Base-by-base conservation (phyloP, 2,329 filamentous ascomycete species). In the Metarhizium robertsii region DNA sequence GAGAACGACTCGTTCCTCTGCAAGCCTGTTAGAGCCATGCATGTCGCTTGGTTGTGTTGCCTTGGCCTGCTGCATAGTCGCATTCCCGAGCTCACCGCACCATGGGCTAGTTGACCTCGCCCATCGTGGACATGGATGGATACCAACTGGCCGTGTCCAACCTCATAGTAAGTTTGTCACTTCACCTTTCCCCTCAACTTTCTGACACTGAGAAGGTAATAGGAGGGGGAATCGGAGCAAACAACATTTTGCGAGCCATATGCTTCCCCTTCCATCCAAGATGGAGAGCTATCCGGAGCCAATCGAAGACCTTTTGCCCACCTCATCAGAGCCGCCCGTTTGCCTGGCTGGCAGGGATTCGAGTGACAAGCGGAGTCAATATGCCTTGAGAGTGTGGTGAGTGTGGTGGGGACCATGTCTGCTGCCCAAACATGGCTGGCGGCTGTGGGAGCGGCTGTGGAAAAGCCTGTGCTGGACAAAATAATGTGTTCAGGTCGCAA, bases 281-380 rank as follows among this genome's bases (percentile, higher is more conserved):
- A 29, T 14, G 20, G 45, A 48, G 48, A 16, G 48, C 56, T 43
- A 42, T 51, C 25, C 13, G 25, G 45, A 53, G 52, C 58, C 60
- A 62, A 62, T 62, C 57, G 58, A 46, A 25, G 53, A 57, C 54
- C n/a, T 30, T 20, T 55, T 32, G 49, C 47, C 43, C 30, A 52
- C 57, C 42, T 55, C 34, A 48, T 53, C 58, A 57, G 50, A 54
- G 40, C 58, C 55, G 58, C 58, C 59, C 56, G 57, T 57, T 57
- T 50, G 20, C 54, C 53, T 59, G 55, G 56, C 55, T 50, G 55
- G 53, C 62, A 64, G 61, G 62, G 62, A 63, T 64, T 61, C 50
- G 53, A 54, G 57, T 54, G 53, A 60, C 48, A 53, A 52, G 56
- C 53, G 52, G 55, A 54, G 55, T 49, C 52, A 38, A 42, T 36